A percentile compares a stretch with the other conserved stretches of the same genome.
These are phyloP conservation scores for Geotrichum fermentans DNA, from an alignment of 1,139 yeast species.

Conservation along the genomic window DNA sequence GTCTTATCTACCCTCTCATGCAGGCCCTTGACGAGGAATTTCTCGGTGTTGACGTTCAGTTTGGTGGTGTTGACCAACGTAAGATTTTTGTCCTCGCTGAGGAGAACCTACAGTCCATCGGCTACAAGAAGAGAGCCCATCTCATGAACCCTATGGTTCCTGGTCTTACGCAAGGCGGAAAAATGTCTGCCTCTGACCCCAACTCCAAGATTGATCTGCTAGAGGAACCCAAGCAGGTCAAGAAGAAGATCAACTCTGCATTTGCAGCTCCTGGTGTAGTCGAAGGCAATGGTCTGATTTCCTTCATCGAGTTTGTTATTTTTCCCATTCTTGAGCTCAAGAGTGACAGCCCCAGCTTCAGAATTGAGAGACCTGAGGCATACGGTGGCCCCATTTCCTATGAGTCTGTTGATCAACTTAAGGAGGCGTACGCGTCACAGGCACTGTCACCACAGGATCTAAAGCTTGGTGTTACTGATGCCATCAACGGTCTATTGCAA, in stretches of 20 bases:
- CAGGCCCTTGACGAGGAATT: conserved; percentile 96
- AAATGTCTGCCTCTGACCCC: conserved; percentile 98
- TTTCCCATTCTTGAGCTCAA: conserved; percentile 82
- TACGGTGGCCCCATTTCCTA: conserved; percentile 90
- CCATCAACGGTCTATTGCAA: conserved; percentile 69
- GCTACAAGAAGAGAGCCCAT: conserved; percentile 96
- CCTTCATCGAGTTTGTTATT: conserved; percentile 78
- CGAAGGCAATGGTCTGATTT: conserved; percentile 82
- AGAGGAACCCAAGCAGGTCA: conserved; percentile 82
- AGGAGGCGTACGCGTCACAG: conserved; percentile 64
- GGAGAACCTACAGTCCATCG: conserved; percentile 78
- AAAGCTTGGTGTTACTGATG: conserved; percentile 85
- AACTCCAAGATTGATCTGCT: conserved; percentile 90
- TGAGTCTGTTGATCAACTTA: conserved; percentile 61
- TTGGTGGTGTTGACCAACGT: conserved; percentile 98
- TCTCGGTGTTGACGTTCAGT: conserved; percentile 85
- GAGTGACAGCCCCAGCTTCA: conserved; percentile 51
- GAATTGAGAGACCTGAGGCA: conserved; percentile 87
- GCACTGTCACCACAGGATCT: conserved; percentile 88
- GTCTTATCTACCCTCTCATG: conserved; percentile 95
- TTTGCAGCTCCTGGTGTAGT: conserved; percentile 94
- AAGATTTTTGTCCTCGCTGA: conserved; percentile 96
- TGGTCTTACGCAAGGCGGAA: conserved; percentile 91
- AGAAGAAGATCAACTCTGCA: conserved; percentile 87
- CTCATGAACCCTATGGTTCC: conserved; percentile 99